Percentiles rank a stretch among this genome's conserved stretches.
Conservation (phyloP, 768 basidiomycete genomes). For the Phlebiopsis gigantea region DNA sequence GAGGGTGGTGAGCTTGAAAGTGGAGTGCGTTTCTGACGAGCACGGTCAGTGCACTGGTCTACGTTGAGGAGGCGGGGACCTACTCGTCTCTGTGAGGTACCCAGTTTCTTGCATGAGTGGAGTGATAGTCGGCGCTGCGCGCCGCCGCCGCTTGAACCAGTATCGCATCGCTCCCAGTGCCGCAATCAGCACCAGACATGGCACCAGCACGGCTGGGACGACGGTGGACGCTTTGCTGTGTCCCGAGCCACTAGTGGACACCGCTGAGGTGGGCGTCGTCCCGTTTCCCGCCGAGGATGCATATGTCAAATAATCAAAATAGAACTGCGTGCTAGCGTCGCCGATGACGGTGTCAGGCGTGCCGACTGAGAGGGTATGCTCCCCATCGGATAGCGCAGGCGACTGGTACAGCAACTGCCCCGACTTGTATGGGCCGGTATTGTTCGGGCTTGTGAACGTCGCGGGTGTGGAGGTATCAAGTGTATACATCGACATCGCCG, state of each 20-base stretch:
- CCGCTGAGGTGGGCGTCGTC: background rate
- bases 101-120: background rate
- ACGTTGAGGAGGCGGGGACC: background rate
- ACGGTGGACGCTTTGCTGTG: background rate
- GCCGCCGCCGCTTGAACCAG: background rate
- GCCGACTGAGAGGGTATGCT: background rate
- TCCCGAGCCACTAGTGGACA: background rate
- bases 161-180: background rate
- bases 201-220: background rate
- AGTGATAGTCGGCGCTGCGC: background rate
- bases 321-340: background rate
- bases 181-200: background rate
- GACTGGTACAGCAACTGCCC: background rate
- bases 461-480: background rate
- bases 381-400: background rate
- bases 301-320: background rate
- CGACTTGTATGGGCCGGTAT: background rate
- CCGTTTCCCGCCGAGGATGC: background rate
- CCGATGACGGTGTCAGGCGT: background rate
- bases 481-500: background rate
- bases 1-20: background rate
- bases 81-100: too few species aligned
- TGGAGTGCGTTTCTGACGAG: background rate
- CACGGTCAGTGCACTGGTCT: background rate
- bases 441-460: background rate